Base-by-base conservation (phyloP, 2,329 filamentous ascomycete genomes). In the Cercospora janseana region DNA sequence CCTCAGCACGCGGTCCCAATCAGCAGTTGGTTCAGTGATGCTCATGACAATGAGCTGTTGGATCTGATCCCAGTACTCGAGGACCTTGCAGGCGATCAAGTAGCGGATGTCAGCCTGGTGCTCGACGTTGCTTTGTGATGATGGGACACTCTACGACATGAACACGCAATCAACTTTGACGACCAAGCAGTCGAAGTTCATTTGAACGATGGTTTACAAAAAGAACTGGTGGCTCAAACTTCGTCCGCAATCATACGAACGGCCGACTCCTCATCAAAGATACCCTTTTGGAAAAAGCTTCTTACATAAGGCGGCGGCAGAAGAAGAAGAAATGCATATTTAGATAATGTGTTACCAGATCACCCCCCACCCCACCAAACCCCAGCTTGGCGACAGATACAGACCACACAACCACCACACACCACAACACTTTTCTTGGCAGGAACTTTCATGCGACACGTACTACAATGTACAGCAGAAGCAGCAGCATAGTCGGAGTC, bases 11-110 rank as follows among this genome's bases (percentile, higher is more conserved):
- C 93, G 54, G 92, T 98, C 42, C 93, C 93, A 20, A 98, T 98
- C 75, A 96, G 91, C 80, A 97, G 92, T 78, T 98, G 93, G 93
- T 98, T 98, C 75, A 96, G 91, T 60, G 93, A 98, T 73, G 93
- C 93, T 55, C 93, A 98, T 72, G 93, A 98, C 75, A 98, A 98
- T 73, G 93, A 98, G 78, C 80, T 98, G 56, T 79, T 98, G 65
- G 93, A 98, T 70, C 78, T 98, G 63, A 97, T 98, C 70, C 93
- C 93, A 46, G 93, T 98, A 63, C 88, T 98, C 60, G 93, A 98
- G 78, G 93, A 98, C 72, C 79, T 98, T 67, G 92, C 93, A 56
- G 86, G 87, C 60, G 72, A 84, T 53, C 87, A 92, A 69, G 93
- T 98, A 55, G 82, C 86, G 72, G 93, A 98, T 72, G 93, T 98